Evolutionary conservation across 2,329 filamentous ascomycete genomes (phyloP).

Genomic region (Thermothelomyces thermophilus): DNA sequence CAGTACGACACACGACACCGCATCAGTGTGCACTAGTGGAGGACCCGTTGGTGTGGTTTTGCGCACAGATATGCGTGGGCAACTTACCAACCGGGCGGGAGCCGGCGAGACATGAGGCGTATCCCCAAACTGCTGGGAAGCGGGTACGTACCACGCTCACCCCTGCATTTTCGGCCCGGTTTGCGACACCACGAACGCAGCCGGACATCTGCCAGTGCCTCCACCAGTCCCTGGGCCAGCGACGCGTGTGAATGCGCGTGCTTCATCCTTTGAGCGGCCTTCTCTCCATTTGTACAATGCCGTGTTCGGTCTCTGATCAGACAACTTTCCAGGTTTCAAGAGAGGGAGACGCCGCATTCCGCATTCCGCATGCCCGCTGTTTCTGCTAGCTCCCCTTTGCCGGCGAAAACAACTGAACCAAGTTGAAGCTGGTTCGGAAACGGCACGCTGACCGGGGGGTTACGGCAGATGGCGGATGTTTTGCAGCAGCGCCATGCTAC

Average conservation of each 20-base stretch:
- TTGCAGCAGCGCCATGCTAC: conserved; percentile 14
- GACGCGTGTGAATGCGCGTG: conserved; percentile 3
- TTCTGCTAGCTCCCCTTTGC: background rate
- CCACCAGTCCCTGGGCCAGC: background rate
- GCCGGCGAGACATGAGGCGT: conserved; percentile 19
- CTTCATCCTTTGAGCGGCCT: background rate
- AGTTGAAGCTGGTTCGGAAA: background rate
- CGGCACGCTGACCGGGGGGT: background rate
- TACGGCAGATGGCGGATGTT: conserved; percentile 20
- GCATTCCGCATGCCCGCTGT: background rate
- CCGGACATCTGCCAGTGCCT: conserved; percentile 9
- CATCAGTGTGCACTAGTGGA: too few relatives aligned
- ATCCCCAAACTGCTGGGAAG: conserved; percentile 17
- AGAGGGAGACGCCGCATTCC: background rate
- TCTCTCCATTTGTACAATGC: background rate
- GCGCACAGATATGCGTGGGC: conserved; percentile 17
- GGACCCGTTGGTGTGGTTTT: conserved; percentile 15
- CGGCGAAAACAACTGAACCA: conserved; percentile 1
- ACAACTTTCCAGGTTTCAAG: conserved; percentile 1
- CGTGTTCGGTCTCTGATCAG: background rate
- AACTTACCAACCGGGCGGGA: conserved; percentile 23
- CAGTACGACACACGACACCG: too few relatives aligned
- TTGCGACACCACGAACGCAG: conserved; percentile 10
- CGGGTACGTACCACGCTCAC: conserved; percentile 15
- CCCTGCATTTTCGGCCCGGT: conserved; percentile 22